Evolutionary conservation across 345 rosid genomes (phyloP).

Genomic region (Litchi chinensis): DNA sequence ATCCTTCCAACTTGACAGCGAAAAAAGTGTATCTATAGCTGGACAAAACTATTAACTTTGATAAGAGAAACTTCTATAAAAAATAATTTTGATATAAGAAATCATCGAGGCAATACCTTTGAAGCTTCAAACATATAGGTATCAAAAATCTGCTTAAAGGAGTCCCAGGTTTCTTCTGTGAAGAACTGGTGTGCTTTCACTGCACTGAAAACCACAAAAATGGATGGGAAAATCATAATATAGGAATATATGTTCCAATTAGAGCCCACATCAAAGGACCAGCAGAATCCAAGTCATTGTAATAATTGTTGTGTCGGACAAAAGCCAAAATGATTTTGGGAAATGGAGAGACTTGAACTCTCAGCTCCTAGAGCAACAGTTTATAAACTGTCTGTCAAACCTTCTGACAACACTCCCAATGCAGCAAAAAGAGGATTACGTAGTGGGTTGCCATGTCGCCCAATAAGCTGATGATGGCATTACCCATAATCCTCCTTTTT

Average conservation of each 20-base stretch:
- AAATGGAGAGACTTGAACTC: slow-evolving; percentile 99
- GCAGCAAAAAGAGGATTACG: slow-evolving; percentile 55
- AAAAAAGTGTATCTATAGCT: background rate
- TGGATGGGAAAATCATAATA: slow-evolving; percentile 38
- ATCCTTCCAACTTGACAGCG: background rate
- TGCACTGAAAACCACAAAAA: slow-evolving; percentile 63
- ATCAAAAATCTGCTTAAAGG: slow-evolving; percentile 80
- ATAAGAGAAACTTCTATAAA: background rate
- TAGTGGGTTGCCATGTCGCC: slow-evolving; percentile 97
- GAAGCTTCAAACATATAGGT: slow-evolving; percentile 87
- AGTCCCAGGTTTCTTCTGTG: slow-evolving; percentile 83
- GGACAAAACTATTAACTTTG: background rate
- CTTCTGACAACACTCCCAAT: slow-evolving; percentile 99
- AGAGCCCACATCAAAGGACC: slow-evolving; percentile 7
- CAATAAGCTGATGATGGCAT: slow-evolving; percentile 90
- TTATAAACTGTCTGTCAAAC: slow-evolving; percentile 91
- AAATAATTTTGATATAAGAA: background rate
- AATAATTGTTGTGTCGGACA: background rate
- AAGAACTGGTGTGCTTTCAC: slow-evolving; percentile 95
- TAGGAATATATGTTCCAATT: slow-evolving; percentile 25
- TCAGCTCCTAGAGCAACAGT: slow-evolving; percentile 95
- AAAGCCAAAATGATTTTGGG: slow-evolving; percentile 48
- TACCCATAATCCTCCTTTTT: slow-evolving; percentile 91
- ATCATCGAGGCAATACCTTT: slow-evolving; percentile 52
- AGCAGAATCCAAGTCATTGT: slow-evolving; percentile 2